Evolutionary conservation across 2,329 filamentous ascomycete genomes (phyloP).

Genomic region (Paraphaeosphaeria minitans): DNA sequence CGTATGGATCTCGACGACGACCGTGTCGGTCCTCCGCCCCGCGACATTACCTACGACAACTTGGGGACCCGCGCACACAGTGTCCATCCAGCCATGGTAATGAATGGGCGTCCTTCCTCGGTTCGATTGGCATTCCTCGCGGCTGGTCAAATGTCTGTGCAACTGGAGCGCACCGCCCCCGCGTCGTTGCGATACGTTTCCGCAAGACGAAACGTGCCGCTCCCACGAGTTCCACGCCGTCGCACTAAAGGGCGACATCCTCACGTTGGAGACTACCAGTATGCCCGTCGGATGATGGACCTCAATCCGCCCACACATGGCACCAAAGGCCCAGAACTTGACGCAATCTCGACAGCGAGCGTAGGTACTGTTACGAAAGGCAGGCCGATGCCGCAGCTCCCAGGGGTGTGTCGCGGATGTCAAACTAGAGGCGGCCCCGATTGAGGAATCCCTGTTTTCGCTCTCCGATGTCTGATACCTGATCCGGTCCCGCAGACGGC

Average conservation of each 20-base stretch:
- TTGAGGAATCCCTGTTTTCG: not conserved
- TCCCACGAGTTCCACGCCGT: slow-evolving; percentile 5
- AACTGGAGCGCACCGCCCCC: not conserved
- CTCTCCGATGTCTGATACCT: not conserved
- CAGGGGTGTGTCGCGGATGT: not conserved
- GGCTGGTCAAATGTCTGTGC: not conserved
- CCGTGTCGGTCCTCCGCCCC: not conserved
- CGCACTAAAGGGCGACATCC: not conserved
- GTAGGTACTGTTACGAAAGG: too few relatives aligned
- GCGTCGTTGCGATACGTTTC: slow-evolving; percentile 5
- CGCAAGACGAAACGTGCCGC: slow-evolving; percentile 4
- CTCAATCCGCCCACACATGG: not conserved
- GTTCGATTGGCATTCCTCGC: not conserved
- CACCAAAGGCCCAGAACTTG: not conserved
- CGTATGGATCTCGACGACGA: not conserved
- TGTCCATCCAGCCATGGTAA: not conserved
- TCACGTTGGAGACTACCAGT: too few relatives aligned
- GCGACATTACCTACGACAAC: not conserved
- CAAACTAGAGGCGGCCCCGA: slow-evolving; percentile 1
- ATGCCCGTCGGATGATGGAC: not conserved
- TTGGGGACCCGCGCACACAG: not conserved
- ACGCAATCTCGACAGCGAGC: not conserved
- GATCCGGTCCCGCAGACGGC: not conserved
- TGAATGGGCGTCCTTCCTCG: not conserved
- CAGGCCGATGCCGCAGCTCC: not conserved